A percentile compares a stretch with the other conserved stretches of the same genome.
These are phyloP conservation scores for Avena sativa DNA, from an alignment of 176 grass and related monocot species.

Conservation along the genomic window DNA sequence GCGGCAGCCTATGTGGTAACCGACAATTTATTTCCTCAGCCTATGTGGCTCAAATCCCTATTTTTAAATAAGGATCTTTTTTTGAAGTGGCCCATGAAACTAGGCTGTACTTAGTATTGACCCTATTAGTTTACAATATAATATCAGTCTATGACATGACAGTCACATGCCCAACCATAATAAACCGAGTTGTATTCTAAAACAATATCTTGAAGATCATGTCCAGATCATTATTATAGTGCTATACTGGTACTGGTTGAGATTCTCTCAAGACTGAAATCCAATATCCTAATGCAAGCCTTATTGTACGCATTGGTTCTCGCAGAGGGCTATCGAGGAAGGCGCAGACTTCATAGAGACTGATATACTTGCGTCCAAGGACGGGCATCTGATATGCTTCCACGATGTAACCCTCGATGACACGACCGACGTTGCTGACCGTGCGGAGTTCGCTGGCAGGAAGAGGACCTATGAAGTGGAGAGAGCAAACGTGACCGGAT, in stretches of 20 bases:
- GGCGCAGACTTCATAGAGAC: slow-evolving; percentile 83
- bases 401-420: slow-evolving; percentile 71
- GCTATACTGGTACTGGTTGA: too few relatives aligned
- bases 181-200: neutral
- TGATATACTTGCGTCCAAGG: slow-evolving; percentile 69
- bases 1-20: slow-evolving; percentile 50
- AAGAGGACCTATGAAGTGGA: slow-evolving; percentile 75
- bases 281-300: neutral
- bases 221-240: too few relatives aligned
- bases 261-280: slow-evolving; percentile 21
- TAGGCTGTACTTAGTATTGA: too few relatives aligned
- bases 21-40: neutral
- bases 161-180: neutral
- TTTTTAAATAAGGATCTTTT: neutral
- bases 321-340: slow-evolving; percentile 75
- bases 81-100: too few relatives aligned
- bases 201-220: too few relatives aligned
- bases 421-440: slow-evolving; percentile 57
- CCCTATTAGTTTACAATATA: too few relatives aligned
- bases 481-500: slow-evolving; percentile 55
- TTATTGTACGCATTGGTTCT: slow-evolving; percentile 29
- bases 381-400: slow-evolving; percentile 68
- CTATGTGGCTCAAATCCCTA: too few relatives aligned
- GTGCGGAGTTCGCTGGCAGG: slow-evolving; percentile 51
- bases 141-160: neutral